Evolutionary conservation across 106 monocot genomes (phyloP).

Genomic region (Hemerocallis citrina): DNA sequence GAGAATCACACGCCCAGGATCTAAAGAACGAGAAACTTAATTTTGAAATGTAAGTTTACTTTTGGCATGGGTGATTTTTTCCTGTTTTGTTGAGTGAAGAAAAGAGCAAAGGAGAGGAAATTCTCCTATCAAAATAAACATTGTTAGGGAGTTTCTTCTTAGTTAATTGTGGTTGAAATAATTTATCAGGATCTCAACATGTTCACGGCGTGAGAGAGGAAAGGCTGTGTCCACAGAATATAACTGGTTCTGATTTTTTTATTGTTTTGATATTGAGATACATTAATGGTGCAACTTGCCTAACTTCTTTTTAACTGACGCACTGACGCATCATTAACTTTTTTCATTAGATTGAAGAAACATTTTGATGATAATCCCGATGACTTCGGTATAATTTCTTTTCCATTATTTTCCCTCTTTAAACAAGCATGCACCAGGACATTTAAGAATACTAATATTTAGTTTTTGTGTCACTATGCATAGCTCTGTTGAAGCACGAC

Average conservation of each 20-base stretch:
- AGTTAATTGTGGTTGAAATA: not conserved
- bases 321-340: not conserved
- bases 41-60: constrained; percentile 54
- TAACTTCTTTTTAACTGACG: not conserved
- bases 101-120: not conserved
- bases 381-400: constrained; percentile 56
- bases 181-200: not conserved
- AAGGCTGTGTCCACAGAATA: not conserved
- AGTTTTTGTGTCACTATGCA: not conserved
- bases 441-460: not conserved
- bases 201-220: not conserved
- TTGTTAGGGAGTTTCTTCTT: not conserved
- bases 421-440: not conserved
- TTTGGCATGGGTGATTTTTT: not conserved
- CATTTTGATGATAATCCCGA: constrained; percentile 86
- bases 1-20: constrained; percentile 85
- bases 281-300: not conserved
- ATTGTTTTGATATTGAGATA: not conserved
- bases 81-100: not conserved
- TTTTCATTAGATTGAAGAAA: constrained; percentile 68
- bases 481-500: constrained; percentile 90
- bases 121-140: not conserved
- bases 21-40: constrained; percentile 79
- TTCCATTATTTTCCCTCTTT: not conserved
- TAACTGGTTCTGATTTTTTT: not conserved